Base-by-base conservation (phyloP, 129 eudicot species). In the Flaveria ramosissima region DNA sequence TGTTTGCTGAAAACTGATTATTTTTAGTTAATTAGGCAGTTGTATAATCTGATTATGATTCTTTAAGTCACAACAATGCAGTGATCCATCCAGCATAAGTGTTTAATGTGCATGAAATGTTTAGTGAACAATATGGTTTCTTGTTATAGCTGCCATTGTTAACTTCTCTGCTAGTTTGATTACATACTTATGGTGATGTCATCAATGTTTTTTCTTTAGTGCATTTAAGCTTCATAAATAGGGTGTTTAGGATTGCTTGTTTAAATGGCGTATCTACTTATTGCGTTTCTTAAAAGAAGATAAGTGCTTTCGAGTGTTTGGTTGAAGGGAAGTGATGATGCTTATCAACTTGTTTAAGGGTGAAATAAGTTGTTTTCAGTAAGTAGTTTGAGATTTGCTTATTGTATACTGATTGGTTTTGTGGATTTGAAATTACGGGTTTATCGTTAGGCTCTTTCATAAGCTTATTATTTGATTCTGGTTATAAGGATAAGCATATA, bases 51-150 rank as follows among this genome's bases (percentile, higher is more conserved):
- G 53, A 47, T 56, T 46, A 43, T 48, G 14, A 4, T 19, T 59
- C 41, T 11, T 73, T 26, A 10, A 60, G 42, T 24, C 7, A 0
- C 26, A 11, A 62, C 51, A 16, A 65, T n/a, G 13, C 23, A 7
- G 32, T 21, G 30, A 57, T 21, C 64, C 12, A 17, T 7, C 27
- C 13, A n/a, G 13, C 41, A 3, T 3, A 15, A 30, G 43, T 50
- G 52, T 27, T 36, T 48, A 30, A 26, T 50, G 52, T 27, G 36
- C 13, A 47, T 63, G 23, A 27, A 30, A 14, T 63, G n/a, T 64
- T 75, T 11, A 62, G 30, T 61, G 32, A 9, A 50, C 27, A 64
- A 24, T 59, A 61, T 46, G 50, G 71, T 61, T 75, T 46, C 14
- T 36, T 36, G 41, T 1, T 36, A 36, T 36, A 36, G 41, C 56